Percentiles rank a stretch among this genome's conserved stretches.
phyloP scores from a whole-genome alignment of 352 stramenopile genomes.

The Globisporangium takayamanum region DNA sequence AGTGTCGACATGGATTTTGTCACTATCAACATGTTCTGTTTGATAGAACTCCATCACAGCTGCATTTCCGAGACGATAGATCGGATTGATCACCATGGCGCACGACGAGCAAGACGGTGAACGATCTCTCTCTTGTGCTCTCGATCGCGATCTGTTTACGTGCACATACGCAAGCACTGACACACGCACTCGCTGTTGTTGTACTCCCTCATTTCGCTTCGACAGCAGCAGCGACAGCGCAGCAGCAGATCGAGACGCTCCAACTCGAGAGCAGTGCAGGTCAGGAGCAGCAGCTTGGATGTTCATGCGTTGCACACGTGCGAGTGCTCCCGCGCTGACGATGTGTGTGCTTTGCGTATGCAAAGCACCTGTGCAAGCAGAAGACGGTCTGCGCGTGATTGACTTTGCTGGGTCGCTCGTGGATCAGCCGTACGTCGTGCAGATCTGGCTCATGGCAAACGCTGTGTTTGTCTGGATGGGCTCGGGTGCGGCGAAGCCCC shows the following conservation, averaged over 20 bases:
- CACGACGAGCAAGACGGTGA: not conserved
- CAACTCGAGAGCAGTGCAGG: constrained; percentile 2
- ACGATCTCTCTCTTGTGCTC: not conserved
- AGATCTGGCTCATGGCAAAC: constrained; percentile 64
- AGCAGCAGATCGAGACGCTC: constrained; percentile 5
- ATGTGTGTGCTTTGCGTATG: not conserved
- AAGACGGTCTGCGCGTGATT: constrained; percentile 29
- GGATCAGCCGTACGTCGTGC: constrained; percentile 60
- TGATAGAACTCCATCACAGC: not conserved
- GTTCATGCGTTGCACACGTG: not conserved
- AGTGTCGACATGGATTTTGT: not conserved
- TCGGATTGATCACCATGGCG: not conserved
- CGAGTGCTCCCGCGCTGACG: not conserved
- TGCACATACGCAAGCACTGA: not conserved
- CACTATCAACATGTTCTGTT: not conserved
- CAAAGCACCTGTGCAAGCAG: not conserved
- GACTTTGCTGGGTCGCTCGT: constrained; percentile 50
- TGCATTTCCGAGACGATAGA: not conserved
- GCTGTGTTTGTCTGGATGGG: constrained; percentile 82
- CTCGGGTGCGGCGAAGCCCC: constrained; percentile 34
- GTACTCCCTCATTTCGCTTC: too few species aligned
- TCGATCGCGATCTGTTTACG: not conserved
- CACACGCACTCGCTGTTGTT: not conserved
- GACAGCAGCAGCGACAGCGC: not conserved
- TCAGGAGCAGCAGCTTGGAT: not conserved